Evolutionary conservation across 2,329 filamentous ascomycete species (phyloP).

Genomic region (Phaeoacremonium minimum): DNA sequence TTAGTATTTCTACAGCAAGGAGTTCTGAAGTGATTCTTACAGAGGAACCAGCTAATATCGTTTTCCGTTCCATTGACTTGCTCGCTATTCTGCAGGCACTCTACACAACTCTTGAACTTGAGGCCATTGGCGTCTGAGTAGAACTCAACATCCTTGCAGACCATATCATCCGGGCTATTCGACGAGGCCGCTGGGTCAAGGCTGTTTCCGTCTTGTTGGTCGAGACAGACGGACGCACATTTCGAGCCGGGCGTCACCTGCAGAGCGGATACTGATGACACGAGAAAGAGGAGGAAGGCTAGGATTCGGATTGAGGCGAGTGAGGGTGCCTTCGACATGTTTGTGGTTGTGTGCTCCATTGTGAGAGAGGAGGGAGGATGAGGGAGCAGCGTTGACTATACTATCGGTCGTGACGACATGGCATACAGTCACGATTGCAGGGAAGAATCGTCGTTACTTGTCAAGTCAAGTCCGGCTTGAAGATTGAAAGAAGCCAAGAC

Average conservation of each 20-base stretch:
- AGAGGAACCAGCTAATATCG: constrained; percentile 41
- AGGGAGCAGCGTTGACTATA: not conserved
- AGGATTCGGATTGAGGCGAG: constrained; percentile 1
- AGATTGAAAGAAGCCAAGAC: too few species aligned
- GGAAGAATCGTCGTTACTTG: too few species aligned
- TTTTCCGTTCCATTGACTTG: constrained; percentile 30
- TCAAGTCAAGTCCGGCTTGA: too few species aligned
- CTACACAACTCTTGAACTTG: constrained; percentile 41
- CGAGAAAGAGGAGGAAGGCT: constrained; percentile 4
- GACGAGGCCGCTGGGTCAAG: constrained; percentile 28
- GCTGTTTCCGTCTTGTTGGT: constrained; percentile 25
- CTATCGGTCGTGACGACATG: not conserved
- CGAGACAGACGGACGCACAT: constrained; percentile 43
- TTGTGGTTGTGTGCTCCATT: not conserved
- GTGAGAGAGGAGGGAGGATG: not conserved
- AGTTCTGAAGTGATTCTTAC: constrained; percentile 26
- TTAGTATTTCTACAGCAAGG: constrained; percentile 10
- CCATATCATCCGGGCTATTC: constrained; percentile 41
- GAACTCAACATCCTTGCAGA: constrained; percentile 37
- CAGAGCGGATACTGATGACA: constrained; percentile 22
- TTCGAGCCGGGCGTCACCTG: constrained; percentile 46
- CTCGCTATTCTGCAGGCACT: constrained; percentile 42
- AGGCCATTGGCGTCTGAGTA: constrained; percentile 29
- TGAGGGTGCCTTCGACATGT: constrained; percentile 1
- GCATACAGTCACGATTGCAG: not conserved